These are phyloP conservation scores for Magnolia changhungtana DNA, from an alignment of 164 flowering plant genomes.

Conservation along the genomic window DNA sequence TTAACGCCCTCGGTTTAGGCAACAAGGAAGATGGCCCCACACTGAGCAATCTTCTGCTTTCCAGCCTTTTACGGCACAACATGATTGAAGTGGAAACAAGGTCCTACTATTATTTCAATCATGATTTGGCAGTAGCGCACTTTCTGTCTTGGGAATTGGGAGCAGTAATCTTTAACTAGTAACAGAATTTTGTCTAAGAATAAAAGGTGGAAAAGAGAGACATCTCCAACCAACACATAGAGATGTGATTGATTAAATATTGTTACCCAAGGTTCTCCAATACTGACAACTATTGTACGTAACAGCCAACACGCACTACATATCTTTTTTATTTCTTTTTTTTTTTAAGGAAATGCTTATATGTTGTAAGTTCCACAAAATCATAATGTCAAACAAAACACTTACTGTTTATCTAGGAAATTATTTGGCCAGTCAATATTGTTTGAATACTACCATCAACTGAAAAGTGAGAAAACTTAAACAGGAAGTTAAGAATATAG, in stretches of 20 bases:
- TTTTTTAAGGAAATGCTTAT: neutral
- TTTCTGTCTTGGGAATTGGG: neutral
- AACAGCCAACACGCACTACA: too few species aligned
- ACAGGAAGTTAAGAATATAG: too few species aligned
- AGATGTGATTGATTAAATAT: neutral
- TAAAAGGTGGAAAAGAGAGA: neutral
- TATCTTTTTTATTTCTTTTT: too few species aligned
- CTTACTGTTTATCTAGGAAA: constrained; percentile 75
- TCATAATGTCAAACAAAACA: constrained; percentile 9
- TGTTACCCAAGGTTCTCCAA: neutral
- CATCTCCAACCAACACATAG: neutral
- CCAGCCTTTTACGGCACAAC: neutral
- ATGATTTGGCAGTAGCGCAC: neutral
- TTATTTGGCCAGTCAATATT: constrained; percentile 50
- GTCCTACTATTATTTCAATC: neutral
- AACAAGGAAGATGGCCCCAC: neutral
- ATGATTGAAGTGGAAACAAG: neutral
- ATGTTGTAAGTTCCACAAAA: neutral
- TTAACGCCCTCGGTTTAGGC: neutral
- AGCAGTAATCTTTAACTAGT: neutral
- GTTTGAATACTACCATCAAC: too few species aligned
- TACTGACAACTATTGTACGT: neutral
- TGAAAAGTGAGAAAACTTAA: too few species aligned
- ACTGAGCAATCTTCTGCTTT: neutral
- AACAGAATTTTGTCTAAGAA: neutral